Evolutionary conservation across 805 yeast genomes (phyloP), one percentile per base, ranked within the genome.

Genomic region (Myxozyma lipomycoides): DNA sequence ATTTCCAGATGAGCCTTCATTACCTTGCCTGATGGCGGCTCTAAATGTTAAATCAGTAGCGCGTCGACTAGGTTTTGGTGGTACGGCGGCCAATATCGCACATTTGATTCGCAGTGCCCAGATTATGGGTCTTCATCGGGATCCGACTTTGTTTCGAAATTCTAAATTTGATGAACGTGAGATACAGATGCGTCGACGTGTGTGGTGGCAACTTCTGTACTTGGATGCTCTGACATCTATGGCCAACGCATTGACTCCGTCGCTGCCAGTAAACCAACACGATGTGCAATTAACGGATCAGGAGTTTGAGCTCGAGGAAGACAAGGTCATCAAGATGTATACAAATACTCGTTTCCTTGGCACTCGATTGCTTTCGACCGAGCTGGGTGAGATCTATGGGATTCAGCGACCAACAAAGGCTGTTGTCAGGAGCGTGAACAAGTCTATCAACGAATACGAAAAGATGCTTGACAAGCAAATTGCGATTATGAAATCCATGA

Each of bases 121-220:
- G 28, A 36, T 30, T 2, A 51, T 51, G 56, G 56, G 56, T 9
- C 26, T 51, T 17, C 56, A 51, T 40, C 43, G 56, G 10, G 56
- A 51, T 36, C 56, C 56, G 4, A 10, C 40, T 0, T 4, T 37
- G 36, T 48, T 51, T 34, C 39, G 40, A 21, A 21, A 39, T 17
- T 12, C 37, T 4, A 28, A 7, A 12, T 28, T 28, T 28, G 7
- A 7, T 12, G 12, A 12, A 7, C 12, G 32, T 12, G n/a, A 12
- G 4, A 44, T 22, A n/a, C 45, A 39, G 25, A 18, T 43, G 30
- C 28, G 52, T 10, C 35, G 56, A n/a, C 41, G 49, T 3, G 21
- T 51, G 17, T 51, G 56, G 56, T 39, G 48, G 48, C 56, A 51
- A 30, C 21, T 51, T 25, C 43, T 48, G 10, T 34, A 40, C 34